Percentiles rank a stretch among this genome's conserved stretches.
Evolutionary conservation across 768 basidiomycete genomes (phyloP).

Genomic region (Agrocybe pediades): DNA sequence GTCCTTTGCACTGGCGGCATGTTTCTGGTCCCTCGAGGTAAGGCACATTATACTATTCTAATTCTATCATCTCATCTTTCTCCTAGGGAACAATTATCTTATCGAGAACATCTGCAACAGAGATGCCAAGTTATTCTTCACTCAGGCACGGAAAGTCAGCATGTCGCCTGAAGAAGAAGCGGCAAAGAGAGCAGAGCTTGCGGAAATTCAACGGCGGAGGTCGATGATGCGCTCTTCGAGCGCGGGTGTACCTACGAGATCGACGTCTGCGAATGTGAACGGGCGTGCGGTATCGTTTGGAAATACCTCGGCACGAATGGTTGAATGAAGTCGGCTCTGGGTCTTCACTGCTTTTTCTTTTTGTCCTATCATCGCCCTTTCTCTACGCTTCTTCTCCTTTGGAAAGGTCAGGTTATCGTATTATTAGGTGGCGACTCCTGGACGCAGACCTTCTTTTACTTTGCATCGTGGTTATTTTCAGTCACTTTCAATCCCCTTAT

Average conservation of each 20-base stretch:
- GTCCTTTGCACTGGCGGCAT: conserved; percentile 80
- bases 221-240: conserved; percentile 24
- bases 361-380: too few relatives aligned
- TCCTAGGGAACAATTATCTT: conserved; percentile 82
- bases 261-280: neutral
- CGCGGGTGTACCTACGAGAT: conserved; percentile 15
- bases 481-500: too few relatives aligned
- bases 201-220: conserved; percentile 21
- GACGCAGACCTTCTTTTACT: too few relatives aligned
- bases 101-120: conserved; percentile 86
- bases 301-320: neutral
- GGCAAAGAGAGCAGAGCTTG: conserved; percentile 17
- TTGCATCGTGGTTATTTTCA: too few relatives aligned
- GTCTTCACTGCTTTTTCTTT: neutral
- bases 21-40: conserved; percentile 91
- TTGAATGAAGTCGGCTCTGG: neutral
- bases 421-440: too few relatives aligned
- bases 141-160: conserved; percentile 69
- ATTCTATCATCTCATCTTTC: neutral
- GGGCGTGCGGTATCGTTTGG: conserved; percentile 11
- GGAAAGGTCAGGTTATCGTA: too few relatives aligned
- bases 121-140: conserved; percentile 86
- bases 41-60: conserved; percentile 15
- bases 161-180: conserved; percentile 24
- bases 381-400: too few relatives aligned